Evolutionary conservation across 176 grass and related monocot species (phyloP), one percentile per base, ranked within the genome.

Genomic region (Musa schizocarpa): DNA sequence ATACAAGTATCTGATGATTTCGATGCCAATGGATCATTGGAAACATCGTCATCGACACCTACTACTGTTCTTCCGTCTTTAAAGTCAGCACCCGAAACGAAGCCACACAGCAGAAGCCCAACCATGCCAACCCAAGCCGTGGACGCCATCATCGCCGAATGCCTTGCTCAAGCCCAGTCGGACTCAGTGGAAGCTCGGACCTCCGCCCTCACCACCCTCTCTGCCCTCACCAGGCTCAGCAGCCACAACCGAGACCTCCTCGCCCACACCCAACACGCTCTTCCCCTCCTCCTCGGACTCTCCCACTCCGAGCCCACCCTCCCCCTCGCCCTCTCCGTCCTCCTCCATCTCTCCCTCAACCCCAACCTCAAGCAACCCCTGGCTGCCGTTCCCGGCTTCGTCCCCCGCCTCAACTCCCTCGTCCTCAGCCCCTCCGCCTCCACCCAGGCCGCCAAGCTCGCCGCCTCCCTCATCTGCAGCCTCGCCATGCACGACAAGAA

Each of bases 401-500:
- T 78, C 52, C 53, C 54, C 11, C 63, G 14, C 24, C 65, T 20
- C 76, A 50, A 56, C 52, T 25, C 53, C 25, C 67, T 66, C 76
- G 9, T 78, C 76, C 13, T 55, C 65, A n/a, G 23, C 52, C 26
- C 65, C 22, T 14, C 49, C 0, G 9, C 48, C 0, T 53, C 75
- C 8, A 49, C 75, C 4, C 73, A 61, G 11, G 54, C 26, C 9
- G 54, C 54, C 50, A 29, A 66, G 13, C 25, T 69, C 9, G 52
- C 76, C 19, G 76, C 65, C 76, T 78, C 76, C 25, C 25, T 78
- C 9, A 13, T 79, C 77, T 79, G 77, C 65, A 79, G 77, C 77
- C 65, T 79, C 26, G 77, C 77, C 53, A 70, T 77, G 75, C 57
- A 64, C 52, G 77, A 79, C 77, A 79, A 79, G 52, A 79, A 79